Conservation (phyloP, 176 grass and related monocot genomes). For the Otatea glauca region DNA sequence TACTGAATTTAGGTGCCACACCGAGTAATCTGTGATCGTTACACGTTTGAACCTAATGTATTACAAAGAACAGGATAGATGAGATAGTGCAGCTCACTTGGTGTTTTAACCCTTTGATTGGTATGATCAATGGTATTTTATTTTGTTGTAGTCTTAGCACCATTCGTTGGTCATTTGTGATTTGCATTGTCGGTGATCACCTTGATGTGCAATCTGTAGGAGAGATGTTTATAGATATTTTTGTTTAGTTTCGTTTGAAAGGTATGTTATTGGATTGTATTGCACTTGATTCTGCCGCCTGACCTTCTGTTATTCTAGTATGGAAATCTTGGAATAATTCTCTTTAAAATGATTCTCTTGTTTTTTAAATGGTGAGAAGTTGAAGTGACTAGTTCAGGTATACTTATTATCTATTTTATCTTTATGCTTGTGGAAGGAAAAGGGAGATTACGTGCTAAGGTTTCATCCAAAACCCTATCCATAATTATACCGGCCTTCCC, state of each 20-base stretch:
- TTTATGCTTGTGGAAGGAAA: not conserved
- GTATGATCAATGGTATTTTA: constrained; percentile 1
- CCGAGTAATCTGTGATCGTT: constrained; percentile 2
- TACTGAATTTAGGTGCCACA: constrained; percentile 13
- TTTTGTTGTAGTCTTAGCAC: constrained; percentile 17
- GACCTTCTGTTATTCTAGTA: not conserved
- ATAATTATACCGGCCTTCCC: not conserved
- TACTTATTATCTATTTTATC: not conserved
- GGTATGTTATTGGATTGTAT: constrained; percentile 8
- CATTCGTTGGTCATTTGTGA: not conserved
- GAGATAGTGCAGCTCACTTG: constrained; percentile 5
- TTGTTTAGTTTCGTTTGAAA: not conserved
- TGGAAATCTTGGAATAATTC: not conserved
- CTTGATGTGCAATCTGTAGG: constrained; percentile 1
- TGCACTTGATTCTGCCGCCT: not conserved
- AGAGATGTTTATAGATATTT: not conserved
- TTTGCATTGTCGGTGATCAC: constrained; percentile 3
- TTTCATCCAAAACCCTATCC: not conserved
- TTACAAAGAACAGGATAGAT: not conserved
- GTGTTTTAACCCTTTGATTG: not conserved
- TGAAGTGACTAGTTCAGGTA: not conserved
- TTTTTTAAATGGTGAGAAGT: not conserved
- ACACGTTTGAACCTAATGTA: constrained; percentile 1
- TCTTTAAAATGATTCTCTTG: not conserved
- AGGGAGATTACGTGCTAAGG: not conserved